These are phyloP conservation scores for Rachicladosporium sp. DNA, from an alignment of 2,329 filamentous ascomycete species.

Conservation along the genomic window DNA sequence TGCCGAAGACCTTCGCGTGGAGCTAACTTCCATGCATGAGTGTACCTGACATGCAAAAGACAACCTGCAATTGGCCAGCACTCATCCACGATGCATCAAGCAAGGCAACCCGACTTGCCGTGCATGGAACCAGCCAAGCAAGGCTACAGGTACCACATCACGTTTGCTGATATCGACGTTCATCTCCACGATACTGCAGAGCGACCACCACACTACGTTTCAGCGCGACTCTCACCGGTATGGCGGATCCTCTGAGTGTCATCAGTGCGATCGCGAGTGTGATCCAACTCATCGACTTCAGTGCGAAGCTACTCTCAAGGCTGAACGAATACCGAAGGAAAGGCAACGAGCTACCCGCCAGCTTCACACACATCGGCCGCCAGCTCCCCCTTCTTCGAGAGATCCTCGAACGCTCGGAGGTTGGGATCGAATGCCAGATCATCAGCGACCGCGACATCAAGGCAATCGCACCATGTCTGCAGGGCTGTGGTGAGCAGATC, in stretches of 20 bases:
- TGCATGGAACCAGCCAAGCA: no score
- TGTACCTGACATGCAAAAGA: no score
- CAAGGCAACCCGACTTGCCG: no score
- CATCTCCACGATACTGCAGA: no score
- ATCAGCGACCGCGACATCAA: not conserved
- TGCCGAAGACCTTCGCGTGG: no score
- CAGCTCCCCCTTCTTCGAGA: slow-evolving; percentile 2
- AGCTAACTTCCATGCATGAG: no score
- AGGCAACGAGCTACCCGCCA: slow-evolving; percentile 1
- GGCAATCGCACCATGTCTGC: not conserved
- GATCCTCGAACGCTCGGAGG: not conserved
- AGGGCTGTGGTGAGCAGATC: slow-evolving; percentile 1
- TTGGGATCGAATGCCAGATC: not conserved
- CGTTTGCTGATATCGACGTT: no score
- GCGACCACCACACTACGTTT: no score
- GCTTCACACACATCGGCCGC: slow-evolving; percentile 1
- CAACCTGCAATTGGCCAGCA: no score
- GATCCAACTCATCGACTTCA: slow-evolving; percentile 4
- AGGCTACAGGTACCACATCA: no score
- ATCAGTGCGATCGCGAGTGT: slow-evolving; percentile 2
- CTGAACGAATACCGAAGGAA: slow-evolving; percentile 4
- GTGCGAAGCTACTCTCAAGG: not conserved
- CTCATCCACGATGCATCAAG: no score
- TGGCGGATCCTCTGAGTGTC: slow-evolving; percentile 1
- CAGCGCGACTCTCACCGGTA: not conserved